Base-by-base conservation (phyloP, 345 rosid genomes). In the Ailanthus altissimus region DNA sequence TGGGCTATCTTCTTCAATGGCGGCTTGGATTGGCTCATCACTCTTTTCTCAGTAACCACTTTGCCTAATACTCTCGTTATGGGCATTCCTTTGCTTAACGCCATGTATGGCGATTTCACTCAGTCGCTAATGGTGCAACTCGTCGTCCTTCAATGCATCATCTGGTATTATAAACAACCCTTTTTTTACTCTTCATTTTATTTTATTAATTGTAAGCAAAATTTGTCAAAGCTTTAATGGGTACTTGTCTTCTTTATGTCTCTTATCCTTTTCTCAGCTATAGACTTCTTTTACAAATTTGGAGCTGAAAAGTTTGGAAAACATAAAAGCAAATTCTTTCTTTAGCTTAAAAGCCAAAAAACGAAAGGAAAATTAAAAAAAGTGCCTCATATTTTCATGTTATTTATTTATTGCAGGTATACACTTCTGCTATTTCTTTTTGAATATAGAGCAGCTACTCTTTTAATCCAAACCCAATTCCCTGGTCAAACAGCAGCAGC, bases 31-130 rank as follows among this genome's bases (percentile, higher is more conserved):
- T 88, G 91, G 91, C 80, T 84, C 26, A 88, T 88, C 78, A 88
- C 89, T 64, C 81, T 86, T 47, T 88, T 88, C 76, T 88, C 89
- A 1, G 70, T 86, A 0, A 73, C 89, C 6, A 84, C 88, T 43
- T 70, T 88, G 80, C 91, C 91, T 6, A 88, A 88, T 76, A 88
- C 91, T 3, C 84, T 88, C 4, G 91, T 88, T 53, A 88, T 86
- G 89, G 91, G 91, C 5, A 88, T 88, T n/a, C 91, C 91, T 61
- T 53, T 88, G 78, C 83, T 88, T 26, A 76, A 83, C 70, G 86
- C 88, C 72, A 88, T 88, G 89, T 88, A 88, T 50, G 88, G 86
- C 6, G 89, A 80, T 9, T 86, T 82, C 83, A 84, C 89, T 45
- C 84, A 81, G 72, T 78, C 77, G 58, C 88, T 88, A 74, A 88